These are phyloP conservation scores for Cadophora sp. DNA, from an alignment of 2,329 filamentous ascomycete species.

Conservation along the genomic window DNA sequence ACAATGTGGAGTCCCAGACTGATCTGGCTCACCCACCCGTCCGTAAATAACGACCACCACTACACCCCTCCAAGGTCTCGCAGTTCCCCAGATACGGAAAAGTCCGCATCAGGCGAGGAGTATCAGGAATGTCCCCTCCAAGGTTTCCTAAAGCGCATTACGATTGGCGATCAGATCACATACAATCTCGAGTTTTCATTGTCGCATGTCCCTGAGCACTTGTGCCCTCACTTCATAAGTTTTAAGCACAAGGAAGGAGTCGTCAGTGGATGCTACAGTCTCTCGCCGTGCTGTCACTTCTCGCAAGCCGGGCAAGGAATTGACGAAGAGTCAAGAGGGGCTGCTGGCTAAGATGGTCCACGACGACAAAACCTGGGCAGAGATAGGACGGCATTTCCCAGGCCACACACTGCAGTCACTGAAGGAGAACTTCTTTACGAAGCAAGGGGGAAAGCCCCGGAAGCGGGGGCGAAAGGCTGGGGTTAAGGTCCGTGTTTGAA, in stretches of 20 bases:
- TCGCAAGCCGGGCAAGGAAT: conserved; percentile 17
- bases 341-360: conserved; percentile 28
- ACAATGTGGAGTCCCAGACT: conserved; percentile 20
- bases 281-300: conserved; percentile 11
- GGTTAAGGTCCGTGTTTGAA: conserved; percentile 18
- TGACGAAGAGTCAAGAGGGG: conserved; percentile 24
- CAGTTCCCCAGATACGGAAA: conserved; percentile 22
- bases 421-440: conserved; percentile 16
- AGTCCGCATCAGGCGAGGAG: conserved; percentile 26
- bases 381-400: conserved; percentile 26
- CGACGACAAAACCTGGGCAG: conserved; percentile 28
- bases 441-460: conserved; percentile 20
- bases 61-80: conserved; percentile 24
- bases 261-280: conserved; percentile 21
- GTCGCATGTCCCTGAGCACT: conserved; percentile 22
- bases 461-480: conserved; percentile 25
- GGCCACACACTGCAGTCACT: conserved; percentile 24
- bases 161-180: conserved; percentile 24
- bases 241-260: conserved; percentile 17
- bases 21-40: conserved; percentile 12
- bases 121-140: conserved; percentile 34
- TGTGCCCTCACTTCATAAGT: conserved; percentile 26
- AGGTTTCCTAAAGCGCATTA: conserved; percentile 32
- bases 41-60: conserved; percentile 21
- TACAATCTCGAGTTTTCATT: conserved; percentile 29